Evolutionary conservation across 2,329 filamentous ascomycete species (phyloP).

Genomic region (Metarhizium anisopliae): DNA sequence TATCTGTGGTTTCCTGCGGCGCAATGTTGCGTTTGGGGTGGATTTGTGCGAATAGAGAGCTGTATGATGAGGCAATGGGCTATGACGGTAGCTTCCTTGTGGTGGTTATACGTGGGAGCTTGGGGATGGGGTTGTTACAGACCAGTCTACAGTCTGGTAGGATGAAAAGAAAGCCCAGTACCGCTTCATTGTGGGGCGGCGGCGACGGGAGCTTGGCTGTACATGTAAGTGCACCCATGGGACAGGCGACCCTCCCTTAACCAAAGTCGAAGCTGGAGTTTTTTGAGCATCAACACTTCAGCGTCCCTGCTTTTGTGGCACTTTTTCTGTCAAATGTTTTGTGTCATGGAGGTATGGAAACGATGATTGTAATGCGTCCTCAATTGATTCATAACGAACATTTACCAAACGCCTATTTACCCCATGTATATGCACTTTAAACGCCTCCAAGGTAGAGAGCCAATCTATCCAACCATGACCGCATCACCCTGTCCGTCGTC

Average conservation of each 20-base stretch:
- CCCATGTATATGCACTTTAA: background rate
- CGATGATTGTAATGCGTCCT: background rate
- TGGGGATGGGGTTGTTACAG: background rate
- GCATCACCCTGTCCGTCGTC: conserved; percentile 32
- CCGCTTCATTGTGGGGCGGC: background rate
- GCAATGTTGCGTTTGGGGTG: no score
- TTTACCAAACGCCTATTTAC: background rate
- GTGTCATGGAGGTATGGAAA: no score
- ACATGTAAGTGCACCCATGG: no score
- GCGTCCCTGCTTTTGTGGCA: no score
- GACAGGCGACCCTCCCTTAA: no score
- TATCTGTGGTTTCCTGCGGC: background rate
- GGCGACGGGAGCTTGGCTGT: no score
- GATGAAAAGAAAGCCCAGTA: no score
- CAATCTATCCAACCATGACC: conserved; percentile 27
- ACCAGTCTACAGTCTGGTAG: no score
- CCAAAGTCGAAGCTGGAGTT: no score
- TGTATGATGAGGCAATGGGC: background rate
- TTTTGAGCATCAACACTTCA: no score
- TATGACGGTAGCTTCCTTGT: background rate
- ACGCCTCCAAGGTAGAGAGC: background rate
- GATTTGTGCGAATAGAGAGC: background rate
- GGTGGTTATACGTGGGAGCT: background rate
- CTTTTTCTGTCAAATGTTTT: no score
- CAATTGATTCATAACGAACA: background rate